Evolutionary conservation across 2,329 filamentous ascomycete species (phyloP).

Genomic region (Pseudopyricularia cyperi): DNA sequence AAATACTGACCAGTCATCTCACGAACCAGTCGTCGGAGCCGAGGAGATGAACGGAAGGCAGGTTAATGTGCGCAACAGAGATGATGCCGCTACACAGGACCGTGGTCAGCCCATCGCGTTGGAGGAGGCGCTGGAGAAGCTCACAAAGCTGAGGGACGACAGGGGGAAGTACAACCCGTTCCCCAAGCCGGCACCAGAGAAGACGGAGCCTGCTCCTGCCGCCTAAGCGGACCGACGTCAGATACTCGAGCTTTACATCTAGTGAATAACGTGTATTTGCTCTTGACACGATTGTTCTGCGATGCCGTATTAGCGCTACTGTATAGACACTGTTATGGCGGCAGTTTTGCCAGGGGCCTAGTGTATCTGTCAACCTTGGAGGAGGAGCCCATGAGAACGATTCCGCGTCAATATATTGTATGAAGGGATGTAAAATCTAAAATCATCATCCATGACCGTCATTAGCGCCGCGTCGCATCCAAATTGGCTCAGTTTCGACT

Average conservation of each 20-base stretch:
- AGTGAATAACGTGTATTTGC: no score
- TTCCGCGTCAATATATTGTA: background rate
- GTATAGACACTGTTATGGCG: no score
- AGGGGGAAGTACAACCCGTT: constrained; percentile 23
- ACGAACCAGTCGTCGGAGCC: constrained; percentile 8
- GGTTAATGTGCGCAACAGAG: constrained; percentile 12
- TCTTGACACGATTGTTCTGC: no score
- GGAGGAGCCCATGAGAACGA: background rate
- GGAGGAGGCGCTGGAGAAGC: constrained; percentile 42
- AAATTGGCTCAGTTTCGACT: background rate
- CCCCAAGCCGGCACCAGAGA: constrained; percentile 9
- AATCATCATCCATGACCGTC: background rate
- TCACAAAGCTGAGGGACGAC: constrained; percentile 37
- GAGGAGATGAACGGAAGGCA: constrained; percentile 12
- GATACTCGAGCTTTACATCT: background rate
- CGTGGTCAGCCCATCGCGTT: constrained; percentile 46
- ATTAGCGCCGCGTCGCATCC: background rate
- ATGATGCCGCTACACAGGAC: constrained; percentile 45
- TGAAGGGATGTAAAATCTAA: background rate
- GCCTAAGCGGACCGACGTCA: background rate
- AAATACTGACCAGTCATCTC: background rate
- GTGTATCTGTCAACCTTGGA: background rate
- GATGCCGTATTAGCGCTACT: no score
- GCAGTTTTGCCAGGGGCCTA: no score
- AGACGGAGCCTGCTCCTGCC: constrained; percentile 1